These are phyloP conservation scores for Suillus subalutaceus DNA, from an alignment of 768 basidiomycete genomes.

Conservation along the genomic window DNA sequence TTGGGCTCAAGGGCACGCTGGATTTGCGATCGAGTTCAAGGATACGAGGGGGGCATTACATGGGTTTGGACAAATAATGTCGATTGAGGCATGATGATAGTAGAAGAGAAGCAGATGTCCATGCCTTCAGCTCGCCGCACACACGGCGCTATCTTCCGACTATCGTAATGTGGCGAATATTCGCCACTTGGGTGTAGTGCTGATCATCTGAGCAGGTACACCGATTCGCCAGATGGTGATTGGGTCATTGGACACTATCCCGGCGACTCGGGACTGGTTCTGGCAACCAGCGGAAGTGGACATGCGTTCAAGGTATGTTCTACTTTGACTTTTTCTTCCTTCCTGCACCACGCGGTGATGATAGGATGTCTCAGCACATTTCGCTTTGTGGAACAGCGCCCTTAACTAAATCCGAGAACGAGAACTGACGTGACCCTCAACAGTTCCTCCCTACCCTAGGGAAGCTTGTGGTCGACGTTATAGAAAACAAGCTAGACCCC, in stretches of 20 bases:
- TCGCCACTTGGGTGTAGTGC: neutral
- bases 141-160: too few species aligned
- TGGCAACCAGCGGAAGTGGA: slow-evolving; percentile 89
- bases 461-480: slow-evolving; percentile 67
- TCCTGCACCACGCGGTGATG: neutral
- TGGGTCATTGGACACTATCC: slow-evolving; percentile 87
- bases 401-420: neutral
- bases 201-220: slow-evolving; percentile 62
- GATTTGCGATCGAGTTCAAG: too few species aligned
- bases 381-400: neutral
- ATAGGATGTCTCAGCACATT: neutral
- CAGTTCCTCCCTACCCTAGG: slow-evolving; percentile 91
- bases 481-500: slow-evolving; percentile 64
- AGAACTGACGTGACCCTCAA: neutral
- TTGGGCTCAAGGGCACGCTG: neutral
- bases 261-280: slow-evolving; percentile 56
- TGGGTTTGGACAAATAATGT: too few species aligned
- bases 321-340: neutral
- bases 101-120: too few species aligned
- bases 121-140: too few species aligned
- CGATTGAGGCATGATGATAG: too few species aligned
- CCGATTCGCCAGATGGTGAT: slow-evolving; percentile 82
- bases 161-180: too few species aligned
- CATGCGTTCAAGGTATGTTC: slow-evolving; percentile 81
- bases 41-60: too few species aligned